Base-by-base conservation (phyloP, 1,139 yeast genomes). In the Yamadazyma dushanensis region DNA sequence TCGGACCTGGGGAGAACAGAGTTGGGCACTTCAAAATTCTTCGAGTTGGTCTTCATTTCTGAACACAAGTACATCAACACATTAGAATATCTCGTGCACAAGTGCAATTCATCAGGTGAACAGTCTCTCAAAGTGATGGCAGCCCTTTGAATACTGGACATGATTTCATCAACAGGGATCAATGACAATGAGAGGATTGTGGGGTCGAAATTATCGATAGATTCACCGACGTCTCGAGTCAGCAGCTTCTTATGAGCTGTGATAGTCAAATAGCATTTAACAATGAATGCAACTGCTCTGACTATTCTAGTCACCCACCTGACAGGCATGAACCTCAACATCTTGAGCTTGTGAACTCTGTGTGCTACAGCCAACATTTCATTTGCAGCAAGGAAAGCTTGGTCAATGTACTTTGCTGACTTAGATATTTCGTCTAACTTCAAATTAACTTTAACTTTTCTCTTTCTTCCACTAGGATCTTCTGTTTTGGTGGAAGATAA, bases 201-300 rank as follows among this genome's bases (percentile, higher is more conserved):
- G 6, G 76, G 64, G 40, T 70, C 78, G 39, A 63, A 66, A 28
- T 59, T 62, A 27, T 59, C 62, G 26, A 44, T 33, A 2, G 40
- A 32, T 8, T 55, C 45, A n/a, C 70, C 48, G 26, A 59, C 50
- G 11, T 56, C 43, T 30, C 36, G 53, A 44, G 37, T 49, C 11
- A 54, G 41, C 30, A 54, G 45, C 36, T 59, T 59, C 32, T 61
- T 57, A 48, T 70, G 63, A 35, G 78, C 78, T 0, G 86, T 79
- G 28, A 83, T 68, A 0, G 89, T 80, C 37, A 84, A 60, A 50
- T 84, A 83, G 53, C 95, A 85, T 56, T 89, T 89, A 8, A 90
- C 95, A 37, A 90, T 75, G 54, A 89, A 90, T 2, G 96, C 94
- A 5, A 88, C 90, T 0, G 96, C 89, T 49, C 94, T 76, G n/a